Evolutionary conservation across 495 filamentous ascomycete genomes (phyloP).

Genomic region (Lophium mytilinum): DNA sequence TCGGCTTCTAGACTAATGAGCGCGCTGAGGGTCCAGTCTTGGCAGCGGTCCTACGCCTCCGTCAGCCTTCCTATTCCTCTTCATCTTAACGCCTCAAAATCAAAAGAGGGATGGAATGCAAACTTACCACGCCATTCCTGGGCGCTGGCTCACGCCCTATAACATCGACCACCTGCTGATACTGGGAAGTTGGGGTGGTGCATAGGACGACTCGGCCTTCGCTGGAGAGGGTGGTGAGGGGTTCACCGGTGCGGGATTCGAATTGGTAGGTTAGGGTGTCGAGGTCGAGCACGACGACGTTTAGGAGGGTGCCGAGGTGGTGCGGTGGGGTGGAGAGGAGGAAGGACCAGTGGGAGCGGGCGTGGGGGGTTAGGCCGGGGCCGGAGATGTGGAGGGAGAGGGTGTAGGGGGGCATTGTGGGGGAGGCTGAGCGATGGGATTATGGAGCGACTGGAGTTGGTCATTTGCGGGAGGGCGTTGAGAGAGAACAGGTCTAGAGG

Average conservation of each 20-base stretch:
- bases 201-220: neutral
- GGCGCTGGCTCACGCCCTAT: neutral
- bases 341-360: constrained; percentile 11
- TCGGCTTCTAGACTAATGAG: neutral
- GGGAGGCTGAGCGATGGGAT: neutral
- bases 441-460: no score
- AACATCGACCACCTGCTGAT: neutral
- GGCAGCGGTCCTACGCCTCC: neutral
- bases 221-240: neutral
- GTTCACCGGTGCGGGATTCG: neutral
- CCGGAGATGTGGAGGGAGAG: constrained; percentile 1
- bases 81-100: neutral
- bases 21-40: neutral
- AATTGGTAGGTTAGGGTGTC: constrained; percentile 2
- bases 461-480: no score
- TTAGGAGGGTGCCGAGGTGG: constrained; percentile 2
- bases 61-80: neutral
- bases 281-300: neutral
- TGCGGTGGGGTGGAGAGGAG: neutral
- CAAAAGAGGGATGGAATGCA: neutral
- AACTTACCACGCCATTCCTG: neutral
- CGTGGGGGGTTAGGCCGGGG: constrained; percentile 1
- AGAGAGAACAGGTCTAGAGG: no score
- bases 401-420: neutral
- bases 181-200: neutral